Conservation (phyloP, 2,329 filamentous ascomycete species). For the Arthrobotrys megalospora region DNA sequence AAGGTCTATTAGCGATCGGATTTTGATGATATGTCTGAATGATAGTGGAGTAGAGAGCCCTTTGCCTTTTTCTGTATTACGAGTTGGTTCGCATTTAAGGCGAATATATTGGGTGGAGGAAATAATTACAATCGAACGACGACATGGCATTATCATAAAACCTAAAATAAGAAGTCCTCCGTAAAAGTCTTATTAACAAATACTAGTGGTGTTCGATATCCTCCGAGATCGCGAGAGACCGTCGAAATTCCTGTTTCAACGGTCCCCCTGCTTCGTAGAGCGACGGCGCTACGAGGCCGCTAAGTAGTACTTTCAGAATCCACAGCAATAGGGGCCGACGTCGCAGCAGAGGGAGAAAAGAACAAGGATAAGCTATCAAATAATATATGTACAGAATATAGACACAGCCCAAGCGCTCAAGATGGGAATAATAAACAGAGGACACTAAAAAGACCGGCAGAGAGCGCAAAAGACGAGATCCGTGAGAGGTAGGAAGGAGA, state of each 20-base stretch:
- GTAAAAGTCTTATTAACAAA: conserved; percentile 4
- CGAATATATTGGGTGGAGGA: background rate
- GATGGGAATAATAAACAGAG: conserved; percentile 28
- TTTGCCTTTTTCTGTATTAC: background rate
- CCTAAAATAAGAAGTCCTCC: background rate
- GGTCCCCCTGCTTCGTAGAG: no score
- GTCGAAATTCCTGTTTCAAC: background rate
- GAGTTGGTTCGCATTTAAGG: background rate
- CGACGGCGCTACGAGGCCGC: background rate
- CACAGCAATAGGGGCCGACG: conserved; percentile 7
- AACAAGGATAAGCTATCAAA: conserved; percentile 20
- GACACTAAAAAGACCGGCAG: conserved; percentile 6
- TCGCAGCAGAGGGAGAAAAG: background rate
- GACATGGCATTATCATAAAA: background rate
- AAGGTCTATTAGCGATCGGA: conserved; percentile 19
- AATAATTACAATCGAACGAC: conserved; percentile 1
- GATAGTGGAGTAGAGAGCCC: background rate
- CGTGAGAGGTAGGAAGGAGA: conserved; percentile 8
- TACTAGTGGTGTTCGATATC: background rate
- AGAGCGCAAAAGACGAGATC: conserved; percentile 12
- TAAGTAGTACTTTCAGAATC: conserved; percentile 5
- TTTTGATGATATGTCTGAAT: background rate
- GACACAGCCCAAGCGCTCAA: conserved; percentile 48
- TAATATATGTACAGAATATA: conserved; percentile 52
- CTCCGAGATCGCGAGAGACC: background rate